Conservation (phyloP, 2,329 filamentous ascomycete genomes). For the Aspergillus ochraceoroseus region DNA sequence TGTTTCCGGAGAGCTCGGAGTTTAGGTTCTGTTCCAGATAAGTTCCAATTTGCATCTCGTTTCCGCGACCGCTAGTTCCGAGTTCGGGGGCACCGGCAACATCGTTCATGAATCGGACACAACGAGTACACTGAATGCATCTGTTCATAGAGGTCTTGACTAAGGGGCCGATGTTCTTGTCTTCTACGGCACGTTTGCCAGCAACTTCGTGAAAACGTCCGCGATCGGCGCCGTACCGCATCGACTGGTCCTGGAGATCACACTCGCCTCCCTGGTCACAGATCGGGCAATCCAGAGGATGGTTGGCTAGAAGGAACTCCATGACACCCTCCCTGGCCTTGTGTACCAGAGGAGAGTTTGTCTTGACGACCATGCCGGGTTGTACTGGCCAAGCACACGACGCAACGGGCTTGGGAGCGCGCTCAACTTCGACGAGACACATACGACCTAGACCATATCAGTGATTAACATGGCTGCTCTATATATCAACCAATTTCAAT, state of each 20-base stretch:
- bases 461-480: constrained; percentile 3
- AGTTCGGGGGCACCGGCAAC: constrained; percentile 93
- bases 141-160: constrained; percentile 99
- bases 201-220: constrained; percentile 93
- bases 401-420: constrained; percentile 91
- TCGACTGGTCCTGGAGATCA: constrained; percentile 98
- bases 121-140: constrained; percentile 98
- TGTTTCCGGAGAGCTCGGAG: constrained; percentile 91
- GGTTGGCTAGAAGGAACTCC: constrained; percentile 96
- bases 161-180: constrained; percentile 97
- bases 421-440: constrained; percentile 98
- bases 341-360: constrained; percentile 89
- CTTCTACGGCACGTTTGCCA: constrained; percentile 96
- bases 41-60: constrained; percentile 95
- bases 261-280: constrained; percentile 99
- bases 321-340: constrained; percentile 98
- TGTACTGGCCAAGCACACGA: constrained; percentile 99
- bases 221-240: constrained; percentile 94
- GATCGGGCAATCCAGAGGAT: constrained; percentile 92
- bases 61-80: constrained; percentile 89
- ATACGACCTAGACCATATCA: constrained; percentile 59
- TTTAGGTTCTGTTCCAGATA: constrained; percentile 93
- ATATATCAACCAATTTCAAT: not conserved
- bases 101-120: constrained; percentile 96
- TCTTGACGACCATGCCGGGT: constrained; percentile 98